These are phyloP conservation scores for Aurantiochytrium sp. DNA, from an alignment of 108 stramenopile species.

Conservation along the genomic window DNA sequence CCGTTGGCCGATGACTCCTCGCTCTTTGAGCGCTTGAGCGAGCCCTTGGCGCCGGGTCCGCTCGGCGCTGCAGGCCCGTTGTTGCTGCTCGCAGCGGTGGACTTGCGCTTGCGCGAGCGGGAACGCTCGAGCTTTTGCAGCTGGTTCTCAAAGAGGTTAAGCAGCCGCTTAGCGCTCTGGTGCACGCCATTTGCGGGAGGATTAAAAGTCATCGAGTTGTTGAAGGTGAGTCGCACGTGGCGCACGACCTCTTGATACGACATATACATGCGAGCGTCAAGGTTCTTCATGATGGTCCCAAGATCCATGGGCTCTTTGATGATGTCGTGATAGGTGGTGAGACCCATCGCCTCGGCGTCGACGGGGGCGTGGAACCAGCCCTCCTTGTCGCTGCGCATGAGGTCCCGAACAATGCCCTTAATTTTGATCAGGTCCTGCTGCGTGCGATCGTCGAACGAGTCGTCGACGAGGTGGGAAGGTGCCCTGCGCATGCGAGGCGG, in stretches of 20 bases:
- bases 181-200: conserved; percentile 67
- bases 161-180: conserved; percentile 56
- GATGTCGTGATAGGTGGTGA: conserved; percentile 51
- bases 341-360: conserved; percentile 34
- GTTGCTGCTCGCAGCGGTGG: too few species aligned
- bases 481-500: not conserved
- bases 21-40: not conserved
- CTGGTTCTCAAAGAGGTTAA: not conserved
- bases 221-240: conserved; percentile 54
- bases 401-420: not conserved
- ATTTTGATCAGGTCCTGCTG: not conserved
- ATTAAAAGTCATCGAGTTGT: conserved; percentile 85
- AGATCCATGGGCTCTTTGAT: conserved; percentile 60
- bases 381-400: conserved; percentile 4
- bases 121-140: not conserved
- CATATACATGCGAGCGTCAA: conserved; percentile 31
- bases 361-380: conserved; percentile 52
- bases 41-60: not conserved
- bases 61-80: not conserved
- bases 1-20: not conserved
- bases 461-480: not conserved
- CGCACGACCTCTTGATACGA: conserved; percentile 29
- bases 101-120: not conserved
- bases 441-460: not conserved
- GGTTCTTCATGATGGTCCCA: conserved; percentile 38